phyloP scores from a whole-genome alignment of 2,329 filamentous ascomycete genomes.

The Fusarium poae region DNA sequence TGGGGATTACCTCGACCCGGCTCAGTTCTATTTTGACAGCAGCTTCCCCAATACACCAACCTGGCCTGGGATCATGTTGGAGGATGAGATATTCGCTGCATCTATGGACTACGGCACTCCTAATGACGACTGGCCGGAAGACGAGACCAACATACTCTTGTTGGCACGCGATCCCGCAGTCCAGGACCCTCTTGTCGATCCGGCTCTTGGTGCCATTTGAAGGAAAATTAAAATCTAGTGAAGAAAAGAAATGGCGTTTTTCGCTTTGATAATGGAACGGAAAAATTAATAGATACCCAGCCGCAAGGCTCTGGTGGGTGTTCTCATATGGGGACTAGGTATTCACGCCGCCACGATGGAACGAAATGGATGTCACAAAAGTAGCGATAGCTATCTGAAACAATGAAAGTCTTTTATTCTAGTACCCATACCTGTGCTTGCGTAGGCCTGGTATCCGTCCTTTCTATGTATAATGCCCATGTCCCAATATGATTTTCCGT shows the following conservation, averaged over 20 bases:
- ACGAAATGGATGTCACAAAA: conserved; percentile 26
- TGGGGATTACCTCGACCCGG: conserved; percentile 37
- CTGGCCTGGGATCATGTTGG: conserved; percentile 45
- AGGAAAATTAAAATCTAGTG: not conserved
- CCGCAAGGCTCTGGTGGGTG: conserved; percentile 34
- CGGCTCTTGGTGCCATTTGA: conserved; percentile 46
- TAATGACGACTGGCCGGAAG: conserved; percentile 60
- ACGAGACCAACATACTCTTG: conserved; percentile 60
- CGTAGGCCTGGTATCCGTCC: conserved; percentile 16
- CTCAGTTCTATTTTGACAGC: conserved; percentile 41
- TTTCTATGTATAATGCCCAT: conserved; percentile 39
- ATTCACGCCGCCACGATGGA: conserved; percentile 26
- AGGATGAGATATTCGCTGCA: conserved; percentile 55
- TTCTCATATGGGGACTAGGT: not conserved
- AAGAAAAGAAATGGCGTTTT: conserved; percentile 17
- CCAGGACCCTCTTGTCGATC: conserved; percentile 51
- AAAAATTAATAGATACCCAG: conserved; percentile 46
- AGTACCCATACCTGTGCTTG: not conserved
- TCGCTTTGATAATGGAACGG: conserved; percentile 4
- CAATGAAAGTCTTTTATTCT: conserved; percentile 10
- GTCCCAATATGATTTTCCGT: conserved; percentile 16
- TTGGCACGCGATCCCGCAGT: conserved; percentile 51
- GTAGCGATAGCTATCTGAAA: not conserved
- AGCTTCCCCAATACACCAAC: conserved; percentile 31
- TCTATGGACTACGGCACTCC: conserved; percentile 51